phyloP scores from a whole-genome alignment of 2,329 filamentous ascomycete species.

The Penicillium sp. region DNA sequence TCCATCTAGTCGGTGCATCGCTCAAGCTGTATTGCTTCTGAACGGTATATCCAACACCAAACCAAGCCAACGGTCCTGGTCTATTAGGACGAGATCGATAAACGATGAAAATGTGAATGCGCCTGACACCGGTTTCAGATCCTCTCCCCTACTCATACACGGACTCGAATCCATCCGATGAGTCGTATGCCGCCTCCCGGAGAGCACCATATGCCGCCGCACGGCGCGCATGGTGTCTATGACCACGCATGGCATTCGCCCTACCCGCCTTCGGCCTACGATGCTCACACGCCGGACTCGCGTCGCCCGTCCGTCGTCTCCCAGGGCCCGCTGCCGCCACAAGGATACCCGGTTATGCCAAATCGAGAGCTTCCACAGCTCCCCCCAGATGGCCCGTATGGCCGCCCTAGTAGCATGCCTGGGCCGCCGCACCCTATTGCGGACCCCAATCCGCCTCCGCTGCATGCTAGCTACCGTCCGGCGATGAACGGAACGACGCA shows the following conservation, averaged over 20 bases:
- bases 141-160: background rate
- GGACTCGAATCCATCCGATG: conserved; percentile 20
- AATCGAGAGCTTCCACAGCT: conserved; percentile 37
- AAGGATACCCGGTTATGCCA: conserved; percentile 31
- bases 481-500: conserved; percentile 36
- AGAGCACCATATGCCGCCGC: conserved; percentile 28
- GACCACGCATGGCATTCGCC: conserved; percentile 31
- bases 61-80: no score
- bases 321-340: conserved; percentile 29
- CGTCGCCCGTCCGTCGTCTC: conserved; percentile 31
- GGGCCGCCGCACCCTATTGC: conserved; percentile 29
- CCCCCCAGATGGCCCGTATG: conserved; percentile 34
- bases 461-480: conserved; percentile 30
- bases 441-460: conserved; percentile 25
- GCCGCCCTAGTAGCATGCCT: conserved; percentile 32
- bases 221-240: conserved; percentile 29
- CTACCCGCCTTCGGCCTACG: conserved; percentile 25
- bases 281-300: conserved; percentile 28
- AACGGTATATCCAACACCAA: conserved; percentile 5
- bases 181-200: conserved; percentile 35
- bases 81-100: no score
- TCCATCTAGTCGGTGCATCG: conserved; percentile 7
- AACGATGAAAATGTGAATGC: conserved; percentile 1
- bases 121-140: conserved; percentile 10
- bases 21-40: conserved; percentile 12